A percentile compares a stretch with the other conserved stretches of the same genome.
phyloP scores from a whole-genome alignment of 345 rosid species.

The Fremontodendron californicum region DNA sequence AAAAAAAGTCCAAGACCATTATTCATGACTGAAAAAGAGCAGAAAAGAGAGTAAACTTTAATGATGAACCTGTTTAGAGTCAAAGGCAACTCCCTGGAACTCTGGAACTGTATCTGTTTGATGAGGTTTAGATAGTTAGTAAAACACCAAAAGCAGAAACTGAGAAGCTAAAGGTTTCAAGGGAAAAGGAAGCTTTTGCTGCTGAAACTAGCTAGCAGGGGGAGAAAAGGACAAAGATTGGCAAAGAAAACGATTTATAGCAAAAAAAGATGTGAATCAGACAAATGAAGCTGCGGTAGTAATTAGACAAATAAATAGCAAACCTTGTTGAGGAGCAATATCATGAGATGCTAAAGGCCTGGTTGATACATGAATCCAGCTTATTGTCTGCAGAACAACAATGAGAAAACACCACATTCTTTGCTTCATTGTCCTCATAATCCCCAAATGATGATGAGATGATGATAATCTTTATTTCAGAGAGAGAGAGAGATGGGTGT shows the following conservation, averaged over 20 bases:
- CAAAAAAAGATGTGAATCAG: not conserved
- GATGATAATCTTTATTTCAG: not conserved
- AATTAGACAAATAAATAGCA: not conserved
- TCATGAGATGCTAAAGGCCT: not conserved
- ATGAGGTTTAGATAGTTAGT: not conserved
- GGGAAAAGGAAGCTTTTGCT: not conserved
- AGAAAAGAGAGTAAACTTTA: not conserved
- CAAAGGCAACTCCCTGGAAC: not conserved
- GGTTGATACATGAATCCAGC: constrained; percentile 5
- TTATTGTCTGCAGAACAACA: not conserved
- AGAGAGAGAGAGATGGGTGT: not conserved
- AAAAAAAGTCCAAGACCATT: not conserved
- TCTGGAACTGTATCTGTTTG: constrained; percentile 3
- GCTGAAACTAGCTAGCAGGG: not conserved
- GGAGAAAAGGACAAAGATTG: not conserved
- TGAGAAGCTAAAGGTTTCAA: not conserved
- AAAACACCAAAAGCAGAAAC: not conserved
- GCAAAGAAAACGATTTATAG: not conserved
- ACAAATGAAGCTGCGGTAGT: not conserved
- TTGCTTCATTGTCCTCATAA: constrained; percentile 5
- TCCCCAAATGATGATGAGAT: not conserved
- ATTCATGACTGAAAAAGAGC: not conserved
- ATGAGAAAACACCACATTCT: constrained; percentile 2
- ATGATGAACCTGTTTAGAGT: not conserved
- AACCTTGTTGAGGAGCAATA: constrained; percentile 4